A percentile compares a stretch with the other conserved stretches of the same genome.
Conservation (phyloP, 306 rosid species). For the Citrullus colocynthis region DNA sequence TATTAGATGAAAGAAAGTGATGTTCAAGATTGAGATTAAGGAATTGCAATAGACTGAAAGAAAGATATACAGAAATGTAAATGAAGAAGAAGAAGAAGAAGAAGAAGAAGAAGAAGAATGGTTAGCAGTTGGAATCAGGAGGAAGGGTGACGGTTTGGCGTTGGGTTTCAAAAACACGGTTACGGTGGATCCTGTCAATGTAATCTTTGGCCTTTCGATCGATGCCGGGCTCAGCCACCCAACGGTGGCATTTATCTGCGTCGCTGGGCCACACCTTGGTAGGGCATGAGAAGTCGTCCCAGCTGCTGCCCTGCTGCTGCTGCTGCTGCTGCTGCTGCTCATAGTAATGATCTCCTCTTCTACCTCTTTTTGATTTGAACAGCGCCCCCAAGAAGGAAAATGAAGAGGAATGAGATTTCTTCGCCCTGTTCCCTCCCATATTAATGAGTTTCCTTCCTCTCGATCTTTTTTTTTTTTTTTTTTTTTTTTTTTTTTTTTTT, state of each 20-base stretch:
- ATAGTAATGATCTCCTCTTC: constrained; percentile 11
- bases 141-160: constrained; percentile 27
- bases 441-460: no score
- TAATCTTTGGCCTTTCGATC: constrained; percentile 48
- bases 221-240: constrained; percentile 66
- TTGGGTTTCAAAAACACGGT: constrained; percentile 34
- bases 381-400: constrained; percentile 39
- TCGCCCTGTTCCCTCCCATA: constrained; percentile 6
- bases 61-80: not conserved
- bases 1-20: no score
- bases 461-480: no score
- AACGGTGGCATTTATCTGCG: constrained; percentile 42
- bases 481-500: no score
- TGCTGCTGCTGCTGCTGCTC: no score
- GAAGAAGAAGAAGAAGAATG: not conserved
- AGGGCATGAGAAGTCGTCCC: constrained; percentile 24
- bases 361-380: constrained; percentile 32
- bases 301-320: not conserved
- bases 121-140: not conserved
- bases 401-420: constrained; percentile 8
- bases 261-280: constrained; percentile 70
- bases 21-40: no score
- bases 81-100: not conserved
- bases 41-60: no score
- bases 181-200: constrained; percentile 37